Evolutionary conservation across 2,329 filamentous ascomycete genomes (phyloP), one percentile per base, ranked within the genome.

Genomic region (Celoporthe dispersa): DNA sequence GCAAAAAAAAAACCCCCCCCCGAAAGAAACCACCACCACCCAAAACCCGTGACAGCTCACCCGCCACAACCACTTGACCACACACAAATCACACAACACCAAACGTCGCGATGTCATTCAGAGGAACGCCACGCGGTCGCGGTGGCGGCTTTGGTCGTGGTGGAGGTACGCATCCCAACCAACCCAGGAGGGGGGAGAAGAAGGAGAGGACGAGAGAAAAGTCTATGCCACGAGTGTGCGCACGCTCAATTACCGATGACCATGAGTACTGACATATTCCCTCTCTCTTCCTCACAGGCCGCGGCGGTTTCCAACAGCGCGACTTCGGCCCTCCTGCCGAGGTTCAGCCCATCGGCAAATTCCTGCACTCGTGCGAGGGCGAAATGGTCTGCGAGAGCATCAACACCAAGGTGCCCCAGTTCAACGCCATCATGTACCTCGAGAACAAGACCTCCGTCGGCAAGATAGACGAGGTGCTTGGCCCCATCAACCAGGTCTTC

Each of bases 361-460:
- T 98, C 83, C 84, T 98, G 80, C 96, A 99, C 85, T 91, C 94
- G 70, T 95, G 93, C 84, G 96, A 99, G 84, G 95, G 95, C 81
- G 96, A 99, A 83, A 96, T 99, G 88, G 92, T 99, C 76, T 98
- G 95, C 92, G 91, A 94, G 83, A 97, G 93, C 75, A 91, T 92
- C 83, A 98, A 98, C 86, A 86, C 92, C 77, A 98, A 98, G 85
- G 92, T 99, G 74, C 96, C 96, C 73, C 97, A 97, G 86, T 99
- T 99, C 91, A 98, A 98, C 86, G 96, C 96, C 72, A 94, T 94
- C 75, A 97, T 99, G 82, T 99, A 96, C 85, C 91, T 98, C 78
- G 95, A 98, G 88, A 99, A 98, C 87, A 99, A 98, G 91, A 95
- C 92, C 61, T 86, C 92, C 73, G 90, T 99, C 81, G 96, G 96